Percentiles rank a stretch among this genome's conserved stretches.
phyloP scores from a whole-genome alignment of 495 filamentous ascomycete genomes.

The Daldinia vernicosa region DNA sequence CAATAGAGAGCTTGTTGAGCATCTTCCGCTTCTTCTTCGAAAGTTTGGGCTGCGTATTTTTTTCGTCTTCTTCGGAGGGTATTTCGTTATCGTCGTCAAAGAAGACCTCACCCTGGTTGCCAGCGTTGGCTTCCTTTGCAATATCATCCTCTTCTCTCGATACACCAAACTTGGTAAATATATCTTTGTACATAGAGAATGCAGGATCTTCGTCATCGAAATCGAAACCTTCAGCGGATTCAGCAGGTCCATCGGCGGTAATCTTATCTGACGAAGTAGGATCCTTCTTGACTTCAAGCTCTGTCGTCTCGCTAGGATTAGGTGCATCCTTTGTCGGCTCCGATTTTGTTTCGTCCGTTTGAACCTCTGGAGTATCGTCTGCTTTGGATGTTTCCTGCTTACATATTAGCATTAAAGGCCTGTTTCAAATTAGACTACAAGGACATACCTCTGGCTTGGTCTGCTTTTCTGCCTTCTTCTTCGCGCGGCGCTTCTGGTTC shows the following conservation, averaged over 20 bases:
- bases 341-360: constrained; percentile 37
- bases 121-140: constrained; percentile 68
- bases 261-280: constrained; percentile 47
- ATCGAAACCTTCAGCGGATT: constrained; percentile 43
- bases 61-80: constrained; percentile 83
- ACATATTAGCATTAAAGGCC: constrained; percentile 15
- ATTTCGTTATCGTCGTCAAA: constrained; percentile 90
- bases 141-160: constrained; percentile 63
- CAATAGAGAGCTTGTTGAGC: constrained; percentile 89
- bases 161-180: constrained; percentile 76
- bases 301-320: constrained; percentile 37
- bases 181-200: constrained; percentile 81
- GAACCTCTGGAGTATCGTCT: constrained; percentile 33
- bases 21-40: constrained; percentile 95
- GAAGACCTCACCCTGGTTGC: constrained; percentile 86
- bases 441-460: constrained; percentile 57
- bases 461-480: constrained; percentile 88
- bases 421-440: constrained; percentile 6
- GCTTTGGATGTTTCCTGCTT: constrained; percentile 32
- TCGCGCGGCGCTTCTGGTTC: constrained; percentile 84
- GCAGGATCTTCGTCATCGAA: constrained; percentile 76
- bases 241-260: constrained; percentile 56
- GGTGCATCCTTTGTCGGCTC: constrained; percentile 42
- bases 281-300: constrained; percentile 55
- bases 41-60: constrained; percentile 69